Evolutionary conservation across 106 monocot species (phyloP), one percentile per base, ranked within the genome.

Genomic region (Apostasia ramifera): DNA sequence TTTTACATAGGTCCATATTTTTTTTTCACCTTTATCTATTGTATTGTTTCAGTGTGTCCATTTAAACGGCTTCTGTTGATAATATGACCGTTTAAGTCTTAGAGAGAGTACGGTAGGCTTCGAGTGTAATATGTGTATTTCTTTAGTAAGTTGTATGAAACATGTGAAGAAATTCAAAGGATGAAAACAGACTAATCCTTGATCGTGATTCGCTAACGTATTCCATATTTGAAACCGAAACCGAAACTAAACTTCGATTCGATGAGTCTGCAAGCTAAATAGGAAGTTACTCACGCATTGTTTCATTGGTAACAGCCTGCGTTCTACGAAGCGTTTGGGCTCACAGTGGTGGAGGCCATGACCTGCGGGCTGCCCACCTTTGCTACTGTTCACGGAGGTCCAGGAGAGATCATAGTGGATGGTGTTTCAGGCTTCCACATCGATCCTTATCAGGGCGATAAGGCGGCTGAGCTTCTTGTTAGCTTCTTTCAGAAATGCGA

Each of bases 251-350:
- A 26, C 26, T 26, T 26, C 26, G 26, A 26, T 26, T 10, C 10
- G 52, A 52, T 52, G 10, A 10, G 4, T 52, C 4, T 52, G 57
- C 6, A n/a, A n/a, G n/a, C n/a, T n/a, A n/a, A n/a, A n/a, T n/a
- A n/a, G n/a, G n/a, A n/a, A n/a, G n/a, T 37, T 70, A 42, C 50
- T 50, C 4, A 55, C 14, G 11, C 1, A 57, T 14, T 37, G 1
- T 69, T 47, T 48, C 59, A 1, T 66, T n/a, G 51, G 59, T 44
- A 6, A 0, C n/a, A 80, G 80, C 80, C 80, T 46, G 80, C 80
- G 0, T 75, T 80, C 44, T 80, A 80, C 8, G 80, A 80, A 66
- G 80, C 80, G 4, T 80, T 80, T 54, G 80, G 80, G 54, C 80
- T 80, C 1, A 80, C 80, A 1, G 80, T 80, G 0, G 71, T 80